phyloP scores from a whole-genome alignment of 768 basidiomycete genomes.

The Agaricus bisporus region DNA sequence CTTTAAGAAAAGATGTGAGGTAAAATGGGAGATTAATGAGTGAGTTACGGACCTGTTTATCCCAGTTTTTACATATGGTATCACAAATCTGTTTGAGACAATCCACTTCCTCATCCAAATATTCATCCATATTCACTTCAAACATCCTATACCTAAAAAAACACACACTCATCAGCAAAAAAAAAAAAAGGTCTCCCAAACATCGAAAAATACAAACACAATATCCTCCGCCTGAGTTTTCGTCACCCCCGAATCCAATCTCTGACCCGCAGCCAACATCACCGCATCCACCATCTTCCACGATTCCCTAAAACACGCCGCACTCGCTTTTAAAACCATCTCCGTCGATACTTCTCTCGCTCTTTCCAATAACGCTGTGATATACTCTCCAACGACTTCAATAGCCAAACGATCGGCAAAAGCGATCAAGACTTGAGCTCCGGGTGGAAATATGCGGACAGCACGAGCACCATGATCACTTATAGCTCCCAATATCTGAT shows the following conservation, averaged over 20 bases:
- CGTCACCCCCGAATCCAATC: conserved; percentile 34
- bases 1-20: neutral
- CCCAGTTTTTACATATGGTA: conserved; percentile 74
- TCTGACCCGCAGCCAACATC: conserved; percentile 44
- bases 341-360: conserved; percentile 71
- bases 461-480: conserved; percentile 74
- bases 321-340: conserved; percentile 75
- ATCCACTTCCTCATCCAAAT: conserved; percentile 91
- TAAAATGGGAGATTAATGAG: neutral
- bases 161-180: neutral
- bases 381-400: conserved; percentile 90
- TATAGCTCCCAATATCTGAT: conserved; percentile 56
- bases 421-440: conserved; percentile 67
- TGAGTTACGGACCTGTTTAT: conserved; percentile 48
- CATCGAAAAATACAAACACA: conserved; percentile 37
- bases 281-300: conserved; percentile 83
- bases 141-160: conserved; percentile 83
- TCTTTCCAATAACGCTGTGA: conserved; percentile 66
- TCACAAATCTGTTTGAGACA: conserved; percentile 70
- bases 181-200: no score
- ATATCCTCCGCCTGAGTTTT: conserved; percentile 70
- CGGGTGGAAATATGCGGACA: conserved; percentile 79
- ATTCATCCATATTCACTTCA: conserved; percentile 95
- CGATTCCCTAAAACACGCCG: conserved; percentile 84
- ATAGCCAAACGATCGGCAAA: conserved; percentile 81